Base-by-base conservation (phyloP, 1,284 basidiomycete species). In the Uromyces viciae-fabae region DNA sequence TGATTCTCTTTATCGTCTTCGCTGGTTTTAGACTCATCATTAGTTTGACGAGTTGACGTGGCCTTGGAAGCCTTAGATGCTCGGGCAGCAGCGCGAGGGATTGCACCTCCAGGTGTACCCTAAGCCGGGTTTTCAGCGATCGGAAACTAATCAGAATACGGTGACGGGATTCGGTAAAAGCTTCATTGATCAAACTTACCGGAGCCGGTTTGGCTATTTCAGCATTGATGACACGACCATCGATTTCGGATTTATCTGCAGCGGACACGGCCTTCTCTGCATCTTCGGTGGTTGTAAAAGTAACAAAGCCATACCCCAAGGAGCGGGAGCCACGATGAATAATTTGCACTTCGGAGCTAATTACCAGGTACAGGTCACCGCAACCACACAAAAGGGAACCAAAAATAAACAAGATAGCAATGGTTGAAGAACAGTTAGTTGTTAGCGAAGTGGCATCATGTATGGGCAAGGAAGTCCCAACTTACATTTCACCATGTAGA, bases 121-220 rank as follows among this genome's bases (percentile, higher is more conserved):
- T 80, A 58, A 19, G 33, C 2, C 3, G 52, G 58, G 28, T 22
- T 69, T 1, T 9, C 3, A 71, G 5, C 40, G 36, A 28, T 62
- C 5, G n/a, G 31, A 42, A 33, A 43, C 17, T 19, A 69, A 17
- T 46, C 5, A 66, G 3, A 46, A 54, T 15, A 58, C 14, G 60
- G 25, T 19, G 7, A 40, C 40, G 19, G 11, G 33, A 68, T 17
- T 38, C 31, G 66, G 25, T 9, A 36, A 36, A 3, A 11, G 25
- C 14, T 25, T 14, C 15, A 17, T n/a, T n/a, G 11, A 7, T 17
- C 25, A 11, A 38, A 14, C 77, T 60, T 60, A 92, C 90, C 83
- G 93, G 92, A 82, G 91, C 88, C 82, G 93, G 92, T 88, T 94
- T 94, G 85, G 94, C 95, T 85, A 94, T 88, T 88, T 95, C 92